Evolutionary conservation across 1,284 basidiomycete genomes (phyloP).

Genomic region (Microbotryum scabiosae): DNA sequence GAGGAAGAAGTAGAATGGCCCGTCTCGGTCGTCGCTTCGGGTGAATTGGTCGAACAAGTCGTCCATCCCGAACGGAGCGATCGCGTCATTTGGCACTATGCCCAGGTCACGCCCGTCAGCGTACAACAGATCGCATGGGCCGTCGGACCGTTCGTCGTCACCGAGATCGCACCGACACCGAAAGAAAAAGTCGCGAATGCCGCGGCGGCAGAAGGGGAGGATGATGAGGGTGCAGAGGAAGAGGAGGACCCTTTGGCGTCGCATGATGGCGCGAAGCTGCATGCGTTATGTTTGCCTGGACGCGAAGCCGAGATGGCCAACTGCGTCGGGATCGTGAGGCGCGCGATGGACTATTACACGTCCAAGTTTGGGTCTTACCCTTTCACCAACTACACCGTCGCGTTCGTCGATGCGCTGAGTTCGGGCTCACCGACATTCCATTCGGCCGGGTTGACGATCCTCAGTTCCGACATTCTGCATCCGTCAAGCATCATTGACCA

Average conservation of each 20-base stretch:
- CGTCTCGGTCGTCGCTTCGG: constrained; percentile 82
- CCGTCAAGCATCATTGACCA: constrained; percentile 88
- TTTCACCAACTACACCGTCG: constrained; percentile 76
- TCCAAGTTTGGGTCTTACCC: constrained; percentile 94
- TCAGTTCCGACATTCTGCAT: constrained; percentile 75
- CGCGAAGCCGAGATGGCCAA: constrained; percentile 58
- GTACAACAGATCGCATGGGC: constrained; percentile 95
- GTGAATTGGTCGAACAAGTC: constrained; percentile 89
- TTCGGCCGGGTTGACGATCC: constrained; percentile 71
- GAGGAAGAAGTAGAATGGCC: constrained; percentile 53
- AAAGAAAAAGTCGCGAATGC: constrained; percentile 15
- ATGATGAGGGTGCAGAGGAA: constrained; percentile 37
- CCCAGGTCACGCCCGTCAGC: constrained; percentile 78
- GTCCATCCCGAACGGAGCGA: constrained; percentile 87
- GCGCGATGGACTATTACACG: constrained; percentile 84
- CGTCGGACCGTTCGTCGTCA: constrained; percentile 83
- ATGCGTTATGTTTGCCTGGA: constrained; percentile 88
- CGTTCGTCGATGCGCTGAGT: constrained; percentile 75
- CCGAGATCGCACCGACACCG: constrained; percentile 51
- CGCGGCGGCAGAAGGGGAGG: constrained; percentile 11
- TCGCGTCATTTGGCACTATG: constrained; percentile 91
- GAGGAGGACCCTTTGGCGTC: constrained; percentile 49
- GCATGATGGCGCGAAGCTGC: constrained; percentile 58
- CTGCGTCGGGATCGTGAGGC: constrained; percentile 66
- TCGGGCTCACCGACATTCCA: constrained; percentile 70